A percentile compares a stretch with the other conserved stretches of the same genome.
These are phyloP conservation scores for Arctium minus DNA, from an alignment of 129 eudicot genomes.

Conservation along the genomic window DNA sequence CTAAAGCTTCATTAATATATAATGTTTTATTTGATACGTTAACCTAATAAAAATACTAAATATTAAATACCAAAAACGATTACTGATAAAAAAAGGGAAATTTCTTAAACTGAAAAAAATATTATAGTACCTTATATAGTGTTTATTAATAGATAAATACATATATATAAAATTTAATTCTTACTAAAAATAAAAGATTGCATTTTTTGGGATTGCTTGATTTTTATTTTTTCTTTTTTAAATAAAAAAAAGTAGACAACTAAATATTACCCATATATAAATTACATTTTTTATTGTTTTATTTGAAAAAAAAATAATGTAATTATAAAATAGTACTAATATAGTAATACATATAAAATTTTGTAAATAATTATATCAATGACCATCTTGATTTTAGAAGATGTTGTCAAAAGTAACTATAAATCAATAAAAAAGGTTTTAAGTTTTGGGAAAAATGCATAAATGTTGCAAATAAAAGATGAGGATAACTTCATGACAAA, in stretches of 20 bases:
- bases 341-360: too few species aligned
- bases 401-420: not conserved
- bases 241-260: not conserved
- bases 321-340: too few species aligned
- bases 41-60: not conserved
- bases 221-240: too few species aligned
- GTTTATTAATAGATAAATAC: too few species aligned
- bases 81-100: not conserved
- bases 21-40: not conserved
- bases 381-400: not conserved
- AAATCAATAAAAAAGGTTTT: not conserved
- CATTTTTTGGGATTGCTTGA: not conserved
- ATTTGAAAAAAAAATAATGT: too few species aligned
- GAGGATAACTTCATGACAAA: constrained; percentile 47
- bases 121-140: not conserved
- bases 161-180: too few species aligned
- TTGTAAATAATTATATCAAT: not conserved
- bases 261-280: too few species aligned
- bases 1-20: not conserved
- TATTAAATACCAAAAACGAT: not conserved
- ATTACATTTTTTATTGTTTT: too few species aligned
- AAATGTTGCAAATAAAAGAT: not conserved
- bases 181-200: too few species aligned
- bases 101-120: not conserved
- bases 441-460: not conserved